Evolutionary conservation across 2,329 filamentous ascomycete species (phyloP).

Genomic region (Cladosporium sp.): DNA sequence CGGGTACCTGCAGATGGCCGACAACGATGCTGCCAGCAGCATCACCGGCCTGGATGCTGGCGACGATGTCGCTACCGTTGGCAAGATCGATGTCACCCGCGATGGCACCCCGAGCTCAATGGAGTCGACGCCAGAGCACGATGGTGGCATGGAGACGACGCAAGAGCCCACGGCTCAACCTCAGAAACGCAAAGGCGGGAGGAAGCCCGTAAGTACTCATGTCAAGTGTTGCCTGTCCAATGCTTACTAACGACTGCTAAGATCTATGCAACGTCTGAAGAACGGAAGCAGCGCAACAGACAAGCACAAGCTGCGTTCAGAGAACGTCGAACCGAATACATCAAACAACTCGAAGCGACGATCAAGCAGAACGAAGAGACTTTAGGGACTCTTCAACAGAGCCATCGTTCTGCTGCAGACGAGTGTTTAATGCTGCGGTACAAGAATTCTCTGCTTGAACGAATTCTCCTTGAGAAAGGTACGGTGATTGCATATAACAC

Average conservation of each 20-base stretch:
- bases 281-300: conserved; percentile 94
- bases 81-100: conserved; percentile 47
- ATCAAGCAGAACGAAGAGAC: conserved; percentile 97
- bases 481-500: conserved; percentile 22
- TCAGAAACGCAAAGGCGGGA: conserved; percentile 94
- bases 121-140: conserved; percentile 52
- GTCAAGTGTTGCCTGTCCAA: background rate
- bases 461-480: conserved; percentile 96
- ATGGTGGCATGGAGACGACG: conserved; percentile 44
- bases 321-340: conserved; percentile 96
- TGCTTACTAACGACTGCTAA: conserved; percentile 42
- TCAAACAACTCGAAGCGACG: conserved; percentile 96
- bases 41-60: conserved; percentile 36
- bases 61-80: conserved; percentile 47
- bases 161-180: conserved; percentile 48
- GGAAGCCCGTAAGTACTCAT: conserved; percentile 80
- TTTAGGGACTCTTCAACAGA: conserved; percentile 87
- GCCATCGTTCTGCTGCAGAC: conserved; percentile 90
- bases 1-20: conserved; percentile 55
- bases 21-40: conserved; percentile 43
- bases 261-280: conserved; percentile 99
- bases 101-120: conserved; percentile 52
- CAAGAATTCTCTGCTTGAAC: conserved; percentile 94
- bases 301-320: conserved; percentile 97
- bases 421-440: conserved; percentile 98